Base-by-base conservation (phyloP, 345 rosid species). In the Linum tenue region DNA sequence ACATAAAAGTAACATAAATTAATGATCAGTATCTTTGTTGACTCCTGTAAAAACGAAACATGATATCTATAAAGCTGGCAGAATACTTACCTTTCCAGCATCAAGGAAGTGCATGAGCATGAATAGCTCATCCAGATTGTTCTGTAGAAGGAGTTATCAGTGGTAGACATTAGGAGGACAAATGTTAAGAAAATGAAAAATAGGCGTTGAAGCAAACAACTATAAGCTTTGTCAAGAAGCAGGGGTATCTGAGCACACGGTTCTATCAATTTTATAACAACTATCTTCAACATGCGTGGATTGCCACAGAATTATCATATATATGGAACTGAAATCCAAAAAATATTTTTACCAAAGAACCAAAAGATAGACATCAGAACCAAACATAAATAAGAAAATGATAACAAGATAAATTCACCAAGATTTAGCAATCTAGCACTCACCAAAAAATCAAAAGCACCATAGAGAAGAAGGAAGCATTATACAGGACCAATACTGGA, bases 71-170 rank as follows among this genome's bases (percentile, higher is more conserved):
- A 74, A 61, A 68, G 63, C 35, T 22, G 31, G 31, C 31, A 22
- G 55, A 57, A 63, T 58, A 75, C 79, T 69, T 71, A 89, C 98
- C 97, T 95, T 95, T 74, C 98, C 99, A 61, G 91, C 97, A 80
- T 95, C 99, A 75, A 95, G 99, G 81, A 95, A 95, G 79, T 95
- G 99, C 99, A 95, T 95, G 64, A 95, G 98, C 98, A 95, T 95
- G 88, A 95, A 91, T 75, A 95, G 98, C 73, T 95, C 99, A 76
- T 91, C 98, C 81, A 95, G 81, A 81, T 95, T 95, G 86, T 95
- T 95, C 99, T 95, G 95, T 48, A 48, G 53, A 48, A 22, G 53
- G 53, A 48, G 15, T 3, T 9, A 48, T 48, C 53, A 48, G 53
- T 5, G 14, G 3, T 7, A 48, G 53, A 3, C 14, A 15, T 48